Evolutionary conservation across 1,284 basidiomycete genomes (phyloP).

Genomic region (Ceraceosorus guamensis): DNA sequence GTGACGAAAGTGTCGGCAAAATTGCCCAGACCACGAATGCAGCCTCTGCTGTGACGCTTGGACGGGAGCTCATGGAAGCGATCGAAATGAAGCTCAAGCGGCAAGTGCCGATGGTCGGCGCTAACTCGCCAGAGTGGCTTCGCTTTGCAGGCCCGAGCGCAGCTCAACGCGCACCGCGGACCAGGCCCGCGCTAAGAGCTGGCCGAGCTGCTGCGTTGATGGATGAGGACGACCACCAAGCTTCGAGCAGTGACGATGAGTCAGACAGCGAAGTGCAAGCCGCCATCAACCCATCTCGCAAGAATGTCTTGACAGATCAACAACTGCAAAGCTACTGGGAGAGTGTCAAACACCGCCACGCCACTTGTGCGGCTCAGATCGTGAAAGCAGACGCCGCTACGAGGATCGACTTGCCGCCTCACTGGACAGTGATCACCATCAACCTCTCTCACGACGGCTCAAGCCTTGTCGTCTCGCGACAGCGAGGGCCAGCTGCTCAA

Average conservation of each 20-base stretch:
- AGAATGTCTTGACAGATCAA: no score
- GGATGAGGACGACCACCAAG: slow-evolving; percentile 31
- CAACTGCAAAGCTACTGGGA: slow-evolving; percentile 49
- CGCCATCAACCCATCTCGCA: no score
- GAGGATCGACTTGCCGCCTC: slow-evolving; percentile 56
- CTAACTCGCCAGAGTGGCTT: neutral
- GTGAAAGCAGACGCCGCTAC: neutral
- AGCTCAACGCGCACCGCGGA: neutral
- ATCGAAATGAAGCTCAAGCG: slow-evolving; percentile 19
- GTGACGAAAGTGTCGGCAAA: no score
- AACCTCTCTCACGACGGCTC: slow-evolving; percentile 72
- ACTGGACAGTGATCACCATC: slow-evolving; percentile 82
- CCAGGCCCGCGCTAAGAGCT: neutral
- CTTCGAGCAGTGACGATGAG: slow-evolving; percentile 6
- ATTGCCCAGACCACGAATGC: slow-evolving; percentile 12
- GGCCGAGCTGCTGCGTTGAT: neutral
- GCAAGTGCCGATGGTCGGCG: neutral
- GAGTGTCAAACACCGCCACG: slow-evolving; percentile 6
- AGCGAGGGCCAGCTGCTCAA: slow-evolving; percentile 43
- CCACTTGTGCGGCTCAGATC: no score
- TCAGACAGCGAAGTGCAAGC: no score
- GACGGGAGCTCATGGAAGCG: slow-evolving; percentile 23
- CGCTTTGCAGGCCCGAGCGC: neutral
- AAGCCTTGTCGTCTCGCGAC: slow-evolving; percentile 75
- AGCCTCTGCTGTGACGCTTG: slow-evolving; percentile 21